Percentiles rank a stretch among this genome's conserved stretches.
Conservation (phyloP, 768 basidiomycete species). For the Lentinus brumalis region DNA sequence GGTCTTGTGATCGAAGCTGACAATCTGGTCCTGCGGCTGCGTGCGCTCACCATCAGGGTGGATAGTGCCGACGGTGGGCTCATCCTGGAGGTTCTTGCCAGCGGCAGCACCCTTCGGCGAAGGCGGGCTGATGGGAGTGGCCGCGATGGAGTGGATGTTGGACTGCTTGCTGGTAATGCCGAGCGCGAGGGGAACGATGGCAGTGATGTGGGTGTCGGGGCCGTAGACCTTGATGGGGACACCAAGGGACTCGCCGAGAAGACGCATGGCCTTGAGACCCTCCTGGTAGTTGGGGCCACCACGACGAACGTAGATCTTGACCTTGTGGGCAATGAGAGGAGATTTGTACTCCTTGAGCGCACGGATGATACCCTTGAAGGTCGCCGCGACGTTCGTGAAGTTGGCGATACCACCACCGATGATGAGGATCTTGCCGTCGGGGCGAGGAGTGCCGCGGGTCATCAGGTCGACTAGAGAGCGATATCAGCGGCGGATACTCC, state of each 20-base stretch:
- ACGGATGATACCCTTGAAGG: slow-evolving; percentile 99
- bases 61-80: slow-evolving; percentile 62
- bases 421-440: slow-evolving; percentile 97
- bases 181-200: slow-evolving; percentile 97
- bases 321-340: slow-evolving; percentile 78
- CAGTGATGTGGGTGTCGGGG: slow-evolving; percentile 98
- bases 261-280: slow-evolving; percentile 95
- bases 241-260: slow-evolving; percentile 95
- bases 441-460: slow-evolving; percentile 81
- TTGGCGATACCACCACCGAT: slow-evolving; percentile 99
- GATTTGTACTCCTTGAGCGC: slow-evolving; percentile 93
- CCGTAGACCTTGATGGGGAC: slow-evolving; percentile 97
- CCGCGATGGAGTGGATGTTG: slow-evolving; percentile 40
- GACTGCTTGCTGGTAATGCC: slow-evolving; percentile 67
- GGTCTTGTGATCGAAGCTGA: slow-evolving; percentile 71
- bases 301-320: slow-evolving; percentile 96
- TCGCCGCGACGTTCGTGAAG: slow-evolving; percentile 99
- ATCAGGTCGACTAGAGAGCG: slow-evolving; percentile 76
- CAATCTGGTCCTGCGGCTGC: slow-evolving; percentile 86
- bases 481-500: slow-evolving; percentile 13
- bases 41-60: slow-evolving; percentile 78
- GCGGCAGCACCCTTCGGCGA: slow-evolving; percentile 40
- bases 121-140: slow-evolving; percentile 51
- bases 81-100: slow-evolving; percentile 36
- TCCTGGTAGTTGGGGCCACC: slow-evolving; percentile 99